Conservation (phyloP, 2,329 filamentous ascomycete genomes). For the Septoria linicola region DNA sequence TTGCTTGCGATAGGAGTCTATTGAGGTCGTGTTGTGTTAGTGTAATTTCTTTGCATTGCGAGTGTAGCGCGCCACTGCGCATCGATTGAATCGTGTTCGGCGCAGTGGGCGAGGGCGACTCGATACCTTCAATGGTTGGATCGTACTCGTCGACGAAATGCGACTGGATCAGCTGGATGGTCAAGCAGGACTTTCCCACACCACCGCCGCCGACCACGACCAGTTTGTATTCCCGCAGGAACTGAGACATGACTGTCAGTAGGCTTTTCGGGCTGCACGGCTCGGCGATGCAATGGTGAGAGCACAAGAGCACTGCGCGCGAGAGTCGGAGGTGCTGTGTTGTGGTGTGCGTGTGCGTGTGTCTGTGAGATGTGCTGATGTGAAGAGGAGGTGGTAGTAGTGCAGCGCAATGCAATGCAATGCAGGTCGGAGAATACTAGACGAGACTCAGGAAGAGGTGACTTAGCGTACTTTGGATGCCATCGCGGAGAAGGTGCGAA, state of each 20-base stretch:
- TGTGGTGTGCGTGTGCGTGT: too few species aligned
- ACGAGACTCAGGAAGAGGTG: not conserved
- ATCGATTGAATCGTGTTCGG: not conserved
- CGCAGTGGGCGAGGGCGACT: slow-evolving; percentile 8
- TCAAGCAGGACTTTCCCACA: slow-evolving; percentile 98
- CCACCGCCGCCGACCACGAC: slow-evolving; percentile 97
- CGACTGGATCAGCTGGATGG: slow-evolving; percentile 77
- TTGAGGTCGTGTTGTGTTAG: slow-evolving; percentile 28
- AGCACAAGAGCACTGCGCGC: too few species aligned
- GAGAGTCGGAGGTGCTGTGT: not conserved
- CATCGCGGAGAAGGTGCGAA: slow-evolving; percentile 27
- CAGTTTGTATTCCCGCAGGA: slow-evolving; percentile 56
- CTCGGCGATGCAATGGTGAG: slow-evolving; percentile 3
- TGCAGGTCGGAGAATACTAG: too few species aligned
- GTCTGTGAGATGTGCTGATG: too few species aligned
- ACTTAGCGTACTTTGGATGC: slow-evolving; percentile 36
- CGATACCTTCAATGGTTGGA: slow-evolving; percentile 93
- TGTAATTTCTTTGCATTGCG: not conserved
- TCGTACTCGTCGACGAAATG: slow-evolving; percentile 99
- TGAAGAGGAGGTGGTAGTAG: slow-evolving; percentile 5
- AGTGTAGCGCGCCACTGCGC: not conserved
- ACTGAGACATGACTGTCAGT: slow-evolving; percentile 38
- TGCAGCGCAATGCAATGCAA: slow-evolving; percentile 6
- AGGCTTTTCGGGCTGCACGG: slow-evolving; percentile 12
- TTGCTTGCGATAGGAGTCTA: slow-evolving; percentile 99